Base-by-base conservation (phyloP, 1,139 yeast species). In the Debaryomyces sp. region DNA sequence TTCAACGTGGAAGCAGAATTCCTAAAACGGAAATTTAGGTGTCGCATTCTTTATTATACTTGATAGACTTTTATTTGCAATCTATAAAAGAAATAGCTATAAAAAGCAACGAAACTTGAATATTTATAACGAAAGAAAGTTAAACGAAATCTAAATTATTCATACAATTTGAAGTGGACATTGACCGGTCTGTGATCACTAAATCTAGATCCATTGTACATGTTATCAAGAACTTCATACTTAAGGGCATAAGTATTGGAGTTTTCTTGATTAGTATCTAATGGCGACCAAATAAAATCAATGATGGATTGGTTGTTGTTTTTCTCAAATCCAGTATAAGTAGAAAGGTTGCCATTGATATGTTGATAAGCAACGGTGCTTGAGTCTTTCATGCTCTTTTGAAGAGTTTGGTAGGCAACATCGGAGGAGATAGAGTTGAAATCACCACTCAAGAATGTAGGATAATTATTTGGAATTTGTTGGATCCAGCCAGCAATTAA, bases 141-240 rank as follows among this genome's bases (percentile, higher is more conserved):
- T 30, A 21, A 21, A 4, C 6, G n/a, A 21, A n/a, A 10, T 17
- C n/a, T n/a, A 17, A 10, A 21, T 10, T 39, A 39, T 15, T 27
- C 45, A 45, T 33, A 36, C 10, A 62, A 43, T 40, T 56, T 50
- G 38, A 61, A 57, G 42, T 72, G 71, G 8, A 68, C 63, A 24
- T 65, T 61, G 13, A 76, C 66, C 0, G 81, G 79, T 51, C 81
- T 62, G 54, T 78, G 82, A 56, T 78, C 82, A 43, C 78, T 71
- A 30, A 71, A 63, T 50, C 68, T 68, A 30, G 55, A 59, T 1
- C 59, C 62, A 24, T 59, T 50, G 45, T 63, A 56, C 15, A 66
- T 52, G 42, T 61, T 62, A 27, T 71, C 71, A 38, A 71, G 63
- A 41, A 73, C 71, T 35, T 72, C 73, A 58, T 74, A 72, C 41